These are phyloP conservation scores for Eucalyptus regnans DNA, from an alignment of 345 rosid genomes.

Conservation along the genomic window DNA sequence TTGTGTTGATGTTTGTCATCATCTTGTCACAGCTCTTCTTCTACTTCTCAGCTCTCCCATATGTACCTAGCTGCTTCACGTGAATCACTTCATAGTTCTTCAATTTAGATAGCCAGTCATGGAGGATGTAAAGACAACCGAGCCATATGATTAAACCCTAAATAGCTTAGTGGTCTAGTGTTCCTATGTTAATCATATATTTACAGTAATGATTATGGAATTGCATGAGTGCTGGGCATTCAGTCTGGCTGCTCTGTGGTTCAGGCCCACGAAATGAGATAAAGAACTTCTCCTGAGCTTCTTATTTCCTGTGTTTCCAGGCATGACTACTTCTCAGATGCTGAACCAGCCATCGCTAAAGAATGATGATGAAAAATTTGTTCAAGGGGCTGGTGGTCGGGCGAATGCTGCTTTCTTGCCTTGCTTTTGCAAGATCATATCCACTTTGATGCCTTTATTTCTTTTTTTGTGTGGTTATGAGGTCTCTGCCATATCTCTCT, in stretches of 20 bases:
- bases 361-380: conserved; percentile 26
- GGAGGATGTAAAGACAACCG: not conserved
- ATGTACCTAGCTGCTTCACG: not conserved
- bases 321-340: conserved; percentile 47
- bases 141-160: not conserved
- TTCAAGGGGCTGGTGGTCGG: not conserved
- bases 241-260: not conserved
- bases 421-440: not conserved
- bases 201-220: not conserved
- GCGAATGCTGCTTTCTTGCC: not conserved
- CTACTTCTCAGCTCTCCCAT: not conserved
- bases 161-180: not conserved
- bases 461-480: not conserved
- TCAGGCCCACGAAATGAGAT: not conserved
- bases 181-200: not conserved
- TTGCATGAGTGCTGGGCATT: not conserved
- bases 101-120: not conserved
- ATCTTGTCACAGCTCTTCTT: not conserved
- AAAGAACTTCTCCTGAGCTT: not conserved
- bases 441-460: not conserved
- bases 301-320: conserved; percentile 15
- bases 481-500: not conserved
- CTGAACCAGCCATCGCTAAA: conserved; percentile 25
- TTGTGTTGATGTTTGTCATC: not conserved
- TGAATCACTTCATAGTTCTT: not conserved